phyloP scores from a whole-genome alignment of 2,329 filamentous ascomycete species.

The Aspergillus sp. region DNA sequence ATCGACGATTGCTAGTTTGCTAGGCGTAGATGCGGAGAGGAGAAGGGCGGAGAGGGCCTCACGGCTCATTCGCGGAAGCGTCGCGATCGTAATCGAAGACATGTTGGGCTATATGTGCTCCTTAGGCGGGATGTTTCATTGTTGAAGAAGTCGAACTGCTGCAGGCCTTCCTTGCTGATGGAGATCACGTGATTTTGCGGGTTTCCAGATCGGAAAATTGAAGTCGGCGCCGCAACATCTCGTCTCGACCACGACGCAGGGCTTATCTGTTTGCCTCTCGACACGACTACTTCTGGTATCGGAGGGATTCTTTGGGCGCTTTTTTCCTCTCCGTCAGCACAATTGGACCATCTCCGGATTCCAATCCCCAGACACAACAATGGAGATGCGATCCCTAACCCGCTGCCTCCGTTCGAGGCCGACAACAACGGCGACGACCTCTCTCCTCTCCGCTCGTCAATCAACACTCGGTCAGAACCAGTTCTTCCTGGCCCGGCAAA shows the following conservation, averaged over 20 bases:
- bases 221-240: not conserved
- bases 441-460: conserved; percentile 23
- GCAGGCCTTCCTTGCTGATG: not conserved
- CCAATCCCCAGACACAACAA: conserved; percentile 14
- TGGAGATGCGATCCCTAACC: conserved; percentile 34
- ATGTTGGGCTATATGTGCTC: conserved; percentile 22
- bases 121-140: not conserved
- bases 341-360: not conserved
- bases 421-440: conserved; percentile 18
- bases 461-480: conserved; percentile 10
- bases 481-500: conserved; percentile 14
- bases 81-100: conserved; percentile 61
- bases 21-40: conserved; percentile 47
- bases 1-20: conserved; percentile 72
- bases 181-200: conserved; percentile 15
- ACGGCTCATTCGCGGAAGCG: conserved; percentile 66
- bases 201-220: conserved; percentile 17
- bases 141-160: not conserved
- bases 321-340: not conserved
- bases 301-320: not conserved
- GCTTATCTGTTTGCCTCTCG: not conserved
- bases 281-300: not conserved
- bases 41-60: conserved; percentile 67
- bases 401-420: conserved; percentile 34
- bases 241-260: not conserved